These are phyloP conservation scores for Globisporangium takayamanum DNA, from an alignment of 352 stramenopile species.

Conservation along the genomic window DNA sequence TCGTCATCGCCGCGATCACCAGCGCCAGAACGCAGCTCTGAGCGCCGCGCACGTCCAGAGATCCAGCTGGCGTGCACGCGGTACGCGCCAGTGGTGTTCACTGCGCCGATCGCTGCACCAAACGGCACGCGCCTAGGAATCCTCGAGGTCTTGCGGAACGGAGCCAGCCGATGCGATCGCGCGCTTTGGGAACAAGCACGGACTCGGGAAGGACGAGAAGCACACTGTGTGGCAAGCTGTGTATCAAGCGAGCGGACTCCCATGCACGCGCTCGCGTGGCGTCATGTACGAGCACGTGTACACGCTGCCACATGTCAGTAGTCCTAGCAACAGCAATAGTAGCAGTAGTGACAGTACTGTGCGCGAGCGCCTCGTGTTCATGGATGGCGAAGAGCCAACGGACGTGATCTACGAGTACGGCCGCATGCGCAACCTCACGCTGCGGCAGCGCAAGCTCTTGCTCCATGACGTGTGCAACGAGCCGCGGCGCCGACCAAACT, in stretches of 20 bases:
- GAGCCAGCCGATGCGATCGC: slow-evolving; percentile 68
- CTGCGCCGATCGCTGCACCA: slow-evolving; percentile 43
- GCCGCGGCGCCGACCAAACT: slow-evolving; percentile 54
- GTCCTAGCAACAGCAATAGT: too few species aligned
- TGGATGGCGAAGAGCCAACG: slow-evolving; percentile 61
- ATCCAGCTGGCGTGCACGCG: slow-evolving; percentile 34
- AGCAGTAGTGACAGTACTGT: neutral
- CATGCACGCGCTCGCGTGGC: slow-evolving; percentile 45
- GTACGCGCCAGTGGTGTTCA: slow-evolving; percentile 56
- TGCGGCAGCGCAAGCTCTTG: slow-evolving; percentile 47
- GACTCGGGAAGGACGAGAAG: slow-evolving; percentile 52
- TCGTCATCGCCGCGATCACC: neutral
- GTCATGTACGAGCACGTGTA: slow-evolving; percentile 60
- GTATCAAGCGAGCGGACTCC: slow-evolving; percentile 41
- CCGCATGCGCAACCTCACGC: slow-evolving; percentile 20
- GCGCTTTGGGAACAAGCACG: slow-evolving; percentile 68
- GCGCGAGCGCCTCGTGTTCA: slow-evolving; percentile 62
- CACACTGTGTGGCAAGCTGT: slow-evolving; percentile 42
- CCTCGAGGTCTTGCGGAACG: slow-evolving; percentile 49
- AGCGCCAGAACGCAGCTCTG: neutral
- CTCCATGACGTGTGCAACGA: slow-evolving; percentile 69
- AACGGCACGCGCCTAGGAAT: slow-evolving; percentile 59
- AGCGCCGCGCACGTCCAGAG: slow-evolving; percentile 4
- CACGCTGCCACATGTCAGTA: slow-evolving; percentile 34
- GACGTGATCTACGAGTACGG: slow-evolving; percentile 80